A percentile compares a stretch with the other conserved stretches of the same genome.
Conservation (phyloP, 2,329 filamentous ascomycete species). For the Alternaria infectoria region DNA sequence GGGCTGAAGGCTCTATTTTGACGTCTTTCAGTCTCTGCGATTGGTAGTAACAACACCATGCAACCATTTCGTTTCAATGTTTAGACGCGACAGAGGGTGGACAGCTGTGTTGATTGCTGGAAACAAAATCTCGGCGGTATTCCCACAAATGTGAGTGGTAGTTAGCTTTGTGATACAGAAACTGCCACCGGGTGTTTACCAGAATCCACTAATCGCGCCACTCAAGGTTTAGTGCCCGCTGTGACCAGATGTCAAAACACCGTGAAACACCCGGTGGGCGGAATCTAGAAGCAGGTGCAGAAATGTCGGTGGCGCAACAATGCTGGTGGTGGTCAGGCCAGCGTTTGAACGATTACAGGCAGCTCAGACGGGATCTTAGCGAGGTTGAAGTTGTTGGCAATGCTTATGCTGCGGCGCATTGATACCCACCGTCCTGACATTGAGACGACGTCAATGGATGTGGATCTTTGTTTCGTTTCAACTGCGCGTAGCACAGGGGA, state of each 20-base stretch:
- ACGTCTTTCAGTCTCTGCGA: background rate
- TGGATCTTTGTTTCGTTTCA: background rate
- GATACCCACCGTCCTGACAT: background rate
- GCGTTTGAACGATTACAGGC: background rate
- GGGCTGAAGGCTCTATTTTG: background rate
- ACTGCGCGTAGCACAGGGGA: background rate
- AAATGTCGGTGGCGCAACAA: background rate
- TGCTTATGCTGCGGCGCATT: conserved; percentile 5
- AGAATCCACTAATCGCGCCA: background rate
- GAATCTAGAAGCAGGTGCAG: conserved; percentile 5
- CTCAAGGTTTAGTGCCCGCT: background rate
- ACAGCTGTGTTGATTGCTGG: conserved; percentile 1
- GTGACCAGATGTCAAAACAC: background rate
- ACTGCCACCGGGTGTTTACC: conserved; percentile 14
- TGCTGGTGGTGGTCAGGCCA: background rate
- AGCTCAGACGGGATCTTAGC: conserved; percentile 1
- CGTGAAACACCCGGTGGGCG: conserved; percentile 12
- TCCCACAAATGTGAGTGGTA: background rate
- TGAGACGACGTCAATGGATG: background rate
- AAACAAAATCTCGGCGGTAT: conserved; percentile 6
- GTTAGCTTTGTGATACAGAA: background rate
- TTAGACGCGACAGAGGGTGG: background rate
- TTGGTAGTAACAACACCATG: background rate
- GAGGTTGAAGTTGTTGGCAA: conserved; percentile 4
- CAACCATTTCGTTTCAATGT: conserved; percentile 1